phyloP scores from a whole-genome alignment of 306 rosid genomes.

The Cucumis hystrix region DNA sequence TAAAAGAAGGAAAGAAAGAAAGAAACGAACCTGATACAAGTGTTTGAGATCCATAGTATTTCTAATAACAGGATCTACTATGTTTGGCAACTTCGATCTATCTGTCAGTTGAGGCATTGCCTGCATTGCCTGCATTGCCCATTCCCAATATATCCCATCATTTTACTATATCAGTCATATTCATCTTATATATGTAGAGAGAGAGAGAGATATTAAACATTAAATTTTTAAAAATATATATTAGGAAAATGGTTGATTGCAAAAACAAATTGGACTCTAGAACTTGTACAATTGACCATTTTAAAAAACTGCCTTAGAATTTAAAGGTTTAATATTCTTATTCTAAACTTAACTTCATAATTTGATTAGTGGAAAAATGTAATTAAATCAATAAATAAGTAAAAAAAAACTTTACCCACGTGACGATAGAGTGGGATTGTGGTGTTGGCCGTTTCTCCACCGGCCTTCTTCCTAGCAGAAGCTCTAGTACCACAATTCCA shows the following conservation, averaged over 20 bases:
- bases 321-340: no score
- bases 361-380: no score
- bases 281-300: no score
- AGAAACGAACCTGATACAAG: constrained; percentile 54
- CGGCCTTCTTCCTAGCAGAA: constrained; percentile 63
- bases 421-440: constrained; percentile 76
- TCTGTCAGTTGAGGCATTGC: constrained; percentile 89
- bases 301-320: no score
- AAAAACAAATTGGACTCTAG: no score
- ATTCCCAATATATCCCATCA: not conserved
- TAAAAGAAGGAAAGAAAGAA: not conserved
- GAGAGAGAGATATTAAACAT: not conserved
- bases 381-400: no score
- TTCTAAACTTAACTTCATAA: no score
- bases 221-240: no score
- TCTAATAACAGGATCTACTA: constrained; percentile 69
- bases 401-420: constrained; percentile 30
- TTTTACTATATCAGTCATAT: not conserved
- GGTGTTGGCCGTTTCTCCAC: constrained; percentile 66
- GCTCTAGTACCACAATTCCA: constrained; percentile 79
- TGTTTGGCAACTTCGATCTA: constrained; percentile 70
- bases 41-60: constrained; percentile 74
- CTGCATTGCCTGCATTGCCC: constrained; percentile 48
- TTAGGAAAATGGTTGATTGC: no score
- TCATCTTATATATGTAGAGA: no score